These are phyloP conservation scores for Kwoniella europaea DNA, from an alignment of 768 basidiomycete species.

Conservation along the genomic window DNA sequence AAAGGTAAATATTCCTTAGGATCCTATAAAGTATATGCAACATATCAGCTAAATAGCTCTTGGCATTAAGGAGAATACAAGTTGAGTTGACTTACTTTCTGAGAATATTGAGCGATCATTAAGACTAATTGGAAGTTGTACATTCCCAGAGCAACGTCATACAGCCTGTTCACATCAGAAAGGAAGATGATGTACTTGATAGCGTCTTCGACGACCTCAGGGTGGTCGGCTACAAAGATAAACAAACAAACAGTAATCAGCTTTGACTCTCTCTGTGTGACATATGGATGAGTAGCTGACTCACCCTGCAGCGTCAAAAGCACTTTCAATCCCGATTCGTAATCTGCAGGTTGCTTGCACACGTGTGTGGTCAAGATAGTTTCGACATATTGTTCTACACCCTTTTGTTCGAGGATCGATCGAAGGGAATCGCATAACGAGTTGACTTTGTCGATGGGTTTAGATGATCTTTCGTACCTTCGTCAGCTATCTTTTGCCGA, in stretches of 20 bases:
- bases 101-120: constrained; percentile 94
- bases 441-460: constrained; percentile 62
- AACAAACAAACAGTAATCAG: not conserved
- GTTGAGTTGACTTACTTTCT: constrained; percentile 69
- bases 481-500: not conserved
- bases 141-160: constrained; percentile 96
- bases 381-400: constrained; percentile 81
- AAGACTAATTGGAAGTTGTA: constrained; percentile 96
- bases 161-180: constrained; percentile 86
- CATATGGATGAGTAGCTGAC: constrained; percentile 21
- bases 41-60: not conserved
- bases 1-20: constrained; percentile 97
- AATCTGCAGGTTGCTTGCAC: constrained; percentile 86
- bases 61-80: not conserved
- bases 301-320: constrained; percentile 79
- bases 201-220: constrained; percentile 86
- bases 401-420: constrained; percentile 68
- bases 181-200: constrained; percentile 99
- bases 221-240: constrained; percentile 60
- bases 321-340: constrained; percentile 78
- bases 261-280: not conserved
- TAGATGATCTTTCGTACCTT: not conserved
- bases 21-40: constrained; percentile 66
- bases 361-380: constrained; percentile 90
- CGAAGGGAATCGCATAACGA: constrained; percentile 79